These are phyloP conservation scores for Hippophae tibetana DNA, from an alignment of 306 rosid species.

Conservation along the genomic window DNA sequence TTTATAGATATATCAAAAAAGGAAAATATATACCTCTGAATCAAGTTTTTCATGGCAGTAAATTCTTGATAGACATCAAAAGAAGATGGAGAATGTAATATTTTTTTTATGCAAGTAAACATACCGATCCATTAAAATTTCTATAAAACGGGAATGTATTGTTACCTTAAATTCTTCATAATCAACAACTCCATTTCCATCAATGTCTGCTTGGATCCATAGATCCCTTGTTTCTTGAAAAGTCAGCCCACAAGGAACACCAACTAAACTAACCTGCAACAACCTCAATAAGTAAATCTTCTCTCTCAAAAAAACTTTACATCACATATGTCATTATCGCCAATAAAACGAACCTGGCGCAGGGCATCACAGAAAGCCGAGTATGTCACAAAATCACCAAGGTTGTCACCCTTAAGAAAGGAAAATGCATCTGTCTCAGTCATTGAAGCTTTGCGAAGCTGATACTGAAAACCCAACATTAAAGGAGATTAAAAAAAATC, in stretches of 20 bases:
- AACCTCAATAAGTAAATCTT: constrained; percentile 16
- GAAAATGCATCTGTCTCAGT: constrained; percentile 75
- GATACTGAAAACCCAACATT: constrained; percentile 37
- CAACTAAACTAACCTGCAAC: constrained; percentile 58
- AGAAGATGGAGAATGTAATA: not conserved
- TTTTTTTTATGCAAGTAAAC: not conserved
- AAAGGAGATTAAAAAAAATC: not conserved
- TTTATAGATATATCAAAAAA: no score
- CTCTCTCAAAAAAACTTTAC: constrained; percentile 1
- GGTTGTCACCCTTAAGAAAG: constrained; percentile 62
- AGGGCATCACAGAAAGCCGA: constrained; percentile 62
- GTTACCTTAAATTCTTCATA: constrained; percentile 77
- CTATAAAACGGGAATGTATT: constrained; percentile 10
- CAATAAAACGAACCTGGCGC: constrained; percentile 43
- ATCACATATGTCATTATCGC: not conserved
- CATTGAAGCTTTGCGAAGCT: constrained; percentile 63
- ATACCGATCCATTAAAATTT: not conserved
- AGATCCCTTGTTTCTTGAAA: constrained; percentile 67
- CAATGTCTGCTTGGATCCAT: constrained; percentile 73
- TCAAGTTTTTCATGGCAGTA: not conserved
- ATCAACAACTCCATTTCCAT: constrained; percentile 65
- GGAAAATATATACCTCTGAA: no score
- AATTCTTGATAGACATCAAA: not conserved
- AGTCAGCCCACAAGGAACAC: constrained; percentile 58
- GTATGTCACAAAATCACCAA: constrained; percentile 49